Percentiles rank a stretch among this genome's conserved stretches.
phyloP scores from a whole-genome alignment of 192 early-diverging fungal genomes.

The Umbelopsis sp. region DNA sequence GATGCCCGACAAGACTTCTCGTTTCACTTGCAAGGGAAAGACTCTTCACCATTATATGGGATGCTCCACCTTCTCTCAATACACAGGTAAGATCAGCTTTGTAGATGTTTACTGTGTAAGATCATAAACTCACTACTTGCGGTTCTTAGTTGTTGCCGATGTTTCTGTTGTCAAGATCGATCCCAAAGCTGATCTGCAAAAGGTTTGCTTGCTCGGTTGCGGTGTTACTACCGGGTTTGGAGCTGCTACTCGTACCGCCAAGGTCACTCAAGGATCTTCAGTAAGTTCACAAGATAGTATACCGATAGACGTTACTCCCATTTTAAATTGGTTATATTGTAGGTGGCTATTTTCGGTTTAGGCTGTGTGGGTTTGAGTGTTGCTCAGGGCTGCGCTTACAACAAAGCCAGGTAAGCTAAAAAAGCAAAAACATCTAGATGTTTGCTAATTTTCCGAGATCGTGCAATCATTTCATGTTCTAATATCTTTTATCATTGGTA shows the following conservation, averaged over 20 bases:
- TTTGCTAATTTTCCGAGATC: neutral
- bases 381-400: constrained; percentile 76
- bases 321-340: neutral
- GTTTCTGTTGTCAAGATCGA: constrained; percentile 92
- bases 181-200: constrained; percentile 76
- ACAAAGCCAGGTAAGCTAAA: constrained; percentile 35
- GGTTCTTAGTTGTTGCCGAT: constrained; percentile 71
- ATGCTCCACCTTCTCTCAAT: constrained; percentile 93
- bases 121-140: neutral
- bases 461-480: neutral
- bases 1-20: constrained; percentile 93
- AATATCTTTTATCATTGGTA: constrained; percentile 36
- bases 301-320: neutral
- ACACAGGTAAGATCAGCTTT: constrained; percentile 65
- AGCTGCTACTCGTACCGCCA: constrained; percentile 91
- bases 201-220: constrained; percentile 91
- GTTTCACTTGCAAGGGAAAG: constrained; percentile 92
- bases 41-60: constrained; percentile 96
- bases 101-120: constrained; percentile 2
- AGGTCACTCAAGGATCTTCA: constrained; percentile 75
- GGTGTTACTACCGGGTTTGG: constrained; percentile 98
- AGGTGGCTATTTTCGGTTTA: constrained; percentile 91
- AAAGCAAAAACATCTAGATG: neutral
- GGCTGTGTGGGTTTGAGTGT: constrained; percentile 93
- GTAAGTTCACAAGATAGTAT: constrained; percentile 20